phyloP scores from a whole-genome alignment of 192 early-diverging fungal genomes.

The Linderina pennispora region DNA sequence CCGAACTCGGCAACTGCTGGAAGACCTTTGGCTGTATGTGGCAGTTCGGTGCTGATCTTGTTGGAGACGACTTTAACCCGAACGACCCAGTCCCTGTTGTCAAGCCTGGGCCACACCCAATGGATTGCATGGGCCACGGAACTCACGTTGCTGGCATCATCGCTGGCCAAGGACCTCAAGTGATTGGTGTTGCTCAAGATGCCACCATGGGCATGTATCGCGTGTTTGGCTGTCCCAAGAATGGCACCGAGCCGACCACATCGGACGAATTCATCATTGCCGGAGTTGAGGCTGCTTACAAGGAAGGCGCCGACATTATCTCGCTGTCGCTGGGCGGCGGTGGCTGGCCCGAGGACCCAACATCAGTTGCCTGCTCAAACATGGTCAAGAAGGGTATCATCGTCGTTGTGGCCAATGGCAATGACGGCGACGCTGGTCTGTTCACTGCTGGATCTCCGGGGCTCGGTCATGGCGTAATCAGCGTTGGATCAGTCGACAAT shows the following conservation, averaged over 20 bases:
- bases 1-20: constrained; percentile 62
- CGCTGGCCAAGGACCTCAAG: constrained; percentile 26
- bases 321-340: constrained; percentile 59
- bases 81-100: constrained; percentile 18
- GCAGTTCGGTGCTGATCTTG: constrained; percentile 57
- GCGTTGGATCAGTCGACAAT: constrained; percentile 54
- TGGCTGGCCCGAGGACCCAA: constrained; percentile 51
- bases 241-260: constrained; percentile 23
- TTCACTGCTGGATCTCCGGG: constrained; percentile 50
- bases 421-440: constrained; percentile 60
- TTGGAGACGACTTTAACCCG: constrained; percentile 43
- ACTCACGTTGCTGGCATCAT: constrained; percentile 64
- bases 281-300: constrained; percentile 50
- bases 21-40: constrained; percentile 51
- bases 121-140: constrained; percentile 60
- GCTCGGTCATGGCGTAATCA: constrained; percentile 47
- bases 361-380: constrained; percentile 39
- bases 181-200: constrained; percentile 61
- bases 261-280: constrained; percentile 52
- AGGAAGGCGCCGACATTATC: constrained; percentile 51
- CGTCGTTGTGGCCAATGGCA: constrained; percentile 67
- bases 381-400: constrained; percentile 48
- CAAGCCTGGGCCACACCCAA: constrained; percentile 49
- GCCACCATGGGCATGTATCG: constrained; percentile 63
- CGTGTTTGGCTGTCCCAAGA: constrained; percentile 50